Evolutionary conservation across 1,284 basidiomycete species (phyloP).

Genomic region (Apiotrichum gracile): DNA sequence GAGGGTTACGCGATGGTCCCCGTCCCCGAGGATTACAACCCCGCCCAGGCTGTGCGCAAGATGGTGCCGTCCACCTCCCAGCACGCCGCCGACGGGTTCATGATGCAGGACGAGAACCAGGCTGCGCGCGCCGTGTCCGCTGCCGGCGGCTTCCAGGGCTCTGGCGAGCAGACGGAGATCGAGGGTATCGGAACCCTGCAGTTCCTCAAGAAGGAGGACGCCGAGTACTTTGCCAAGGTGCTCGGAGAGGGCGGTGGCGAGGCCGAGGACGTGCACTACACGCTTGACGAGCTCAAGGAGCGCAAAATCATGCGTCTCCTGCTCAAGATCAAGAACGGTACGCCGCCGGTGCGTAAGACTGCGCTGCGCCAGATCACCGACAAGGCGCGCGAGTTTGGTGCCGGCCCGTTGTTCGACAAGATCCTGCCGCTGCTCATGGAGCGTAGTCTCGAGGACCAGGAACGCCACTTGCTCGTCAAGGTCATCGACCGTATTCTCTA

Average conservation of each 20-base stretch:
- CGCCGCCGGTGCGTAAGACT: slow-evolving; percentile 95
- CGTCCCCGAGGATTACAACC: slow-evolving; percentile 89
- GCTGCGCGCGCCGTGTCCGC: slow-evolving; percentile 79
- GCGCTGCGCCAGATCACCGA: slow-evolving; percentile 98
- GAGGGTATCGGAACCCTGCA: slow-evolving; percentile 94
- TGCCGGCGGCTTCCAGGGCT: slow-evolving; percentile 71
- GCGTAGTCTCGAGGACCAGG: slow-evolving; percentile 96
- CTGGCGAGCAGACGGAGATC: slow-evolving; percentile 96
- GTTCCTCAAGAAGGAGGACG: slow-evolving; percentile 98
- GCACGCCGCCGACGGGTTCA: slow-evolving; percentile 67
- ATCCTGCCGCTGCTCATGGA: slow-evolving; percentile 99
- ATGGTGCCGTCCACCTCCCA: slow-evolving; percentile 52
- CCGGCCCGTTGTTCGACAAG: slow-evolving; percentile 98
- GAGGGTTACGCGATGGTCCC: slow-evolving; percentile 86
- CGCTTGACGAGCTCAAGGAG: slow-evolving; percentile 98
- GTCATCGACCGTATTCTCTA: slow-evolving; percentile 98
- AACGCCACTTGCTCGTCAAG: slow-evolving; percentile 96
- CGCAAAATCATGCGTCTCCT: slow-evolving; percentile 99
- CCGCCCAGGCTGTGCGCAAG: slow-evolving; percentile 55
- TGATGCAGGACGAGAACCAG: slow-evolving; percentile 90
- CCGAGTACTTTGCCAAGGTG: slow-evolving; percentile 96
- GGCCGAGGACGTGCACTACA: slow-evolving; percentile 73
- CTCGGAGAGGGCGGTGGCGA: slow-evolving; percentile 76
- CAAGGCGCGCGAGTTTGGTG: slow-evolving; percentile 96
- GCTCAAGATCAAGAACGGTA: slow-evolving; percentile 99